Conservation (phyloP, 2,329 filamentous ascomycete species). For the Ascochyta clinopodiicola region DNA sequence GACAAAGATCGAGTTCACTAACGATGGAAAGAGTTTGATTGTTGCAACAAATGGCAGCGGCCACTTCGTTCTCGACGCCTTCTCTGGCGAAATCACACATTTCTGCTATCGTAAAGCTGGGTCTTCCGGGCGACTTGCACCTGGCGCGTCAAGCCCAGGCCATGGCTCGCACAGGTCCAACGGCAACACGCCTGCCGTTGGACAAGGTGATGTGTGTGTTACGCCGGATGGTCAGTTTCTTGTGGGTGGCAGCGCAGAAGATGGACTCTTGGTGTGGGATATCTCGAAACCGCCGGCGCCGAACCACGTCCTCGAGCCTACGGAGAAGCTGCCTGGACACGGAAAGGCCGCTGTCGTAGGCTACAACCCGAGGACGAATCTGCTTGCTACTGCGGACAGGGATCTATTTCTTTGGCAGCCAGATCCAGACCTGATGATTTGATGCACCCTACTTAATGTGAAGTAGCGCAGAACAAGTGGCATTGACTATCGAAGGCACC, state of each 20-base stretch:
- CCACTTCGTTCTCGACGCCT: conserved; percentile 93
- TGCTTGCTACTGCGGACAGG: conserved; percentile 87
- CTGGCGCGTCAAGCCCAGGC: conserved; percentile 53
- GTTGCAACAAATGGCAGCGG: conserved; percentile 82
- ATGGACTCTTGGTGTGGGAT: conserved; percentile 88
- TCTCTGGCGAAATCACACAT: conserved; percentile 79
- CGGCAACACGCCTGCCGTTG: conserved; percentile 43
- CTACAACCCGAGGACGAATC: conserved; percentile 90
- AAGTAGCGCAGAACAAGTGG: background rate
- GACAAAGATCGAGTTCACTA: conserved; percentile 94
- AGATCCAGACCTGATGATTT: conserved; percentile 52
- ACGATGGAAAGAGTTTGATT: conserved; percentile 88
- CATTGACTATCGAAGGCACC: background rate
- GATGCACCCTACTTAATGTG: background rate
- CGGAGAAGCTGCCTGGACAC: conserved; percentile 66
- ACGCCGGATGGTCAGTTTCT: conserved; percentile 89
- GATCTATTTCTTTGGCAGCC: conserved; percentile 65
- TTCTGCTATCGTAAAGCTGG: conserved; percentile 64
- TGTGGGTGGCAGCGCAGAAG: conserved; percentile 74
- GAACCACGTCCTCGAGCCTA: conserved; percentile 68
- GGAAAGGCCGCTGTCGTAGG: conserved; percentile 75
- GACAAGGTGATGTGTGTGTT: conserved; percentile 82
- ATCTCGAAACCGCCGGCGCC: conserved; percentile 60
- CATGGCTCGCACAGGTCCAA: conserved; percentile 58
- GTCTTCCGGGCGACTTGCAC: conserved; percentile 54